Percentiles rank a stretch among this genome's conserved stretches.
Evolutionary conservation across 805 yeast species (phyloP).

Genomic region (Dipodascus geniculatus): DNA sequence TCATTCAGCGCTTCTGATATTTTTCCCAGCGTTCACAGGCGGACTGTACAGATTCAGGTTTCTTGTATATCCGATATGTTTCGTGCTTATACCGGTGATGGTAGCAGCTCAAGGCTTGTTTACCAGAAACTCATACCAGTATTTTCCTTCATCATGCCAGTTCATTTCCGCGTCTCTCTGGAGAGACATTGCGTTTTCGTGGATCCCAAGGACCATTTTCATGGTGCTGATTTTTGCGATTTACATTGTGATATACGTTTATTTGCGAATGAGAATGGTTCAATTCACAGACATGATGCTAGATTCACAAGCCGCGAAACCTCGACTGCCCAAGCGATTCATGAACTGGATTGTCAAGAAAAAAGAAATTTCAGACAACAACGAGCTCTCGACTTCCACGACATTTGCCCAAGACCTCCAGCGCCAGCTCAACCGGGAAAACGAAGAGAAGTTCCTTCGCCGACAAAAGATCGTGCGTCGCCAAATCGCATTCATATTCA

Average conservation of each 20-base stretch:
- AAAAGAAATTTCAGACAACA: too few species aligned
- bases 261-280: too few species aligned
- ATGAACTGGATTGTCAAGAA: too few species aligned
- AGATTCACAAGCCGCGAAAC: too few species aligned
- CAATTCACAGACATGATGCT: too few species aligned
- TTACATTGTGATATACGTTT: conserved; percentile 56
- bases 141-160: conserved; percentile 47
- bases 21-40: conserved; percentile 20
- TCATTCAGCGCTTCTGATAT: conserved; percentile 64
- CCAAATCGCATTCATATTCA: conserved; percentile 66
- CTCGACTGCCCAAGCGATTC: too few species aligned
- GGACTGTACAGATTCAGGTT: background rate
- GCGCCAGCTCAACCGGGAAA: conserved; percentile 12
- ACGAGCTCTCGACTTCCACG: too few species aligned
- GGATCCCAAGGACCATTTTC: conserved; percentile 69
- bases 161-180: conserved; percentile 58
- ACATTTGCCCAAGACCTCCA: background rate
- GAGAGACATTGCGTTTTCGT: conserved; percentile 60
- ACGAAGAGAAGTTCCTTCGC: conserved; percentile 45
- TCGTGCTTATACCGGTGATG: conserved; percentile 39
- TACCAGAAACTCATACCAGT: conserved; percentile 33
- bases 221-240: conserved; percentile 47
- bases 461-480: conserved; percentile 55
- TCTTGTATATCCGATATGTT: conserved; percentile 37
- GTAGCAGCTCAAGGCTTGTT: conserved; percentile 65